phyloP scores from a whole-genome alignment of 306 rosid genomes.

The Argentina anserina region DNA sequence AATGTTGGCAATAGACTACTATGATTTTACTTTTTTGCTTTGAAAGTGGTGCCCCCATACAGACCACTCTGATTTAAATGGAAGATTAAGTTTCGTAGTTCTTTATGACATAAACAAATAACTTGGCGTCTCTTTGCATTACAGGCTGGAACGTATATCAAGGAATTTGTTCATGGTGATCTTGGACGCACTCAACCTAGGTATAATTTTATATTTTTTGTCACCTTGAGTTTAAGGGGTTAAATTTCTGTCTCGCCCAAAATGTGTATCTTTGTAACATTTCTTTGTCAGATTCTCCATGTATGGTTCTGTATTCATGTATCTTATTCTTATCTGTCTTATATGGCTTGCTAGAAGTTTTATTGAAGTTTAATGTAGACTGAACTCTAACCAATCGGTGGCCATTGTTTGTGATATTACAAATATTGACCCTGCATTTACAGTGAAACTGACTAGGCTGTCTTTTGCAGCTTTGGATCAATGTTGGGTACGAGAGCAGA shows the following conservation, averaged over 20 bases:
- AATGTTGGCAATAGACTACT: not conserved
- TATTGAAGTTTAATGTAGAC: not conserved
- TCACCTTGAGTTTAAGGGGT: conserved; percentile 1
- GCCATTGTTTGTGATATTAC: too few relatives aligned
- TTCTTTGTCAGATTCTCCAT: not conserved
- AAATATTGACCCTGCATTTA: not conserved
- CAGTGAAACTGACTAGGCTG: not conserved
- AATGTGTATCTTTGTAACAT: not conserved
- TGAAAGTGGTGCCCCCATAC: not conserved
- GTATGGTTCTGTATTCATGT: not conserved
- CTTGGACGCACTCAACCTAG: conserved; percentile 91
- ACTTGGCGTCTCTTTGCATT: conserved; percentile 7
- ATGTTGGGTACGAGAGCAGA: conserved; percentile 84
- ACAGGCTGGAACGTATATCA: conserved; percentile 96
- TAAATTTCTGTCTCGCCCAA: not conserved
- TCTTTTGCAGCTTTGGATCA: conserved; percentile 67
- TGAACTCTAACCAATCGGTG: too few relatives aligned
- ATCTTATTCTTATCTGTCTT: not conserved
- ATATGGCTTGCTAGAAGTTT: not conserved
- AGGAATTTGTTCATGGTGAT: conserved; percentile 95
- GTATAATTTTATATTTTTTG: conserved; percentile 34
- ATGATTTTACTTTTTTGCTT: not conserved
- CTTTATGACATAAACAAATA: not conserved
- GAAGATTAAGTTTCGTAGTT: not conserved
- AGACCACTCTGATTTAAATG: not conserved